Percentiles rank a stretch among this genome's conserved stretches.
Evolutionary conservation across 2,329 filamentous ascomycete species (phyloP).

Genomic region (Sarocladium strictum): DNA sequence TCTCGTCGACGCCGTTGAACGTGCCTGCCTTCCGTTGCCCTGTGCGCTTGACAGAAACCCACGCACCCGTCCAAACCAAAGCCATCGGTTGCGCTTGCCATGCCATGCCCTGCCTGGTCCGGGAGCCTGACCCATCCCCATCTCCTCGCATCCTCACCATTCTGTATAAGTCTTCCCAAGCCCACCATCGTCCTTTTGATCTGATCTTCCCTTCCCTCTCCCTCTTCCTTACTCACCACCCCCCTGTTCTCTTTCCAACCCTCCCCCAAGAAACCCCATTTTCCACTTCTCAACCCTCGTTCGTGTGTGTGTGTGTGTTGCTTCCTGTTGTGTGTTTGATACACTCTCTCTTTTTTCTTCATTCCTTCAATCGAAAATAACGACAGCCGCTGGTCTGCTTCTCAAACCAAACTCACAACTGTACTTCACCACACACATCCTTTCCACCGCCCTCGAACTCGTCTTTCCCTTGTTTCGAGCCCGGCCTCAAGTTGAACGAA

Average conservation of each 20-base stretch:
- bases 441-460: background rate
- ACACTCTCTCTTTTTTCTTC: slow-evolving; percentile 9
- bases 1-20: background rate
- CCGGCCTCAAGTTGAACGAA: slow-evolving; percentile 6
- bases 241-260: background rate
- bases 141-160: too few relatives aligned
- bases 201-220: slow-evolving; percentile 10
- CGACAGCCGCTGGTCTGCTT: background rate
- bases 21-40: too few relatives aligned
- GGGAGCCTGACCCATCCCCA: too few relatives aligned
- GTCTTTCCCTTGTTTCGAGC: background rate
- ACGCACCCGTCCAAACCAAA: too few relatives aligned
- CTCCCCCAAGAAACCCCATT: background rate
- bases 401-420: background rate
- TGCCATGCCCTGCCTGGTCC: too few relatives aligned
- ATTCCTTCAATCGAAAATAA: background rate
- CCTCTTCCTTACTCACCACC: slow-evolving; percentile 8
- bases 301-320: slow-evolving; percentile 6
- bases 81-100: too few relatives aligned
- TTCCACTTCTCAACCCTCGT: slow-evolving; percentile 4
- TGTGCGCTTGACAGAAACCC: too few relatives aligned
- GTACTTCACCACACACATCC: background rate
- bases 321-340: slow-evolving; percentile 4
- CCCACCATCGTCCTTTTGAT: background rate
- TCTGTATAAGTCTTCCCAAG: slow-evolving; percentile 5